Conservation (phyloP, 176 grass and related monocot genomes). For the Ampelocalamus luodianensis region DNA sequence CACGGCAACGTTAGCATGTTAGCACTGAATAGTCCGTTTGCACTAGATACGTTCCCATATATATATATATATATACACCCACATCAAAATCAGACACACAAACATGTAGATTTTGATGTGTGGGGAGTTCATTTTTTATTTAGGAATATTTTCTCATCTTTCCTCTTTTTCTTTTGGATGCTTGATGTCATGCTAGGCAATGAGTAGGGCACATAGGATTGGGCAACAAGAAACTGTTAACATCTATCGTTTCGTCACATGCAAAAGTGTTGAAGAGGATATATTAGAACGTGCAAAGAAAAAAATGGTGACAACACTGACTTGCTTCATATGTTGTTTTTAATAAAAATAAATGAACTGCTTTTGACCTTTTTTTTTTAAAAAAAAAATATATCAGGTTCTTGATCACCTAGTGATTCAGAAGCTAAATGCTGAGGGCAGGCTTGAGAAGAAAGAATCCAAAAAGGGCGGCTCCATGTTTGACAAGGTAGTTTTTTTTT, state of each 20-base stretch:
- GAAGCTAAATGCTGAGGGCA: slow-evolving; percentile 98
- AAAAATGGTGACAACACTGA: slow-evolving; percentile 67
- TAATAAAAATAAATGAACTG: slow-evolving; percentile 3
- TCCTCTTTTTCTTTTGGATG: slow-evolving; percentile 4
- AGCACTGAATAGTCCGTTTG: no score
- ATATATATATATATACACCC: no score
- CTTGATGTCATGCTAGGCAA: slow-evolving; percentile 61
- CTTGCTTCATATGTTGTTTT: slow-evolving; percentile 24
- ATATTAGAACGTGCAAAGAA: slow-evolving; percentile 98
- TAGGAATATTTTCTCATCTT: slow-evolving; percentile 32
- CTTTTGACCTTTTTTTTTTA: background rate
- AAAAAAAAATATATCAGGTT: slow-evolving; percentile 90
- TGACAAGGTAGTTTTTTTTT: slow-evolving; percentile 72
- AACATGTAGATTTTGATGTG: no score
- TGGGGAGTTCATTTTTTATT: background rate
- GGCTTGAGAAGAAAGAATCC: slow-evolving; percentile 99
- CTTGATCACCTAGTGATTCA: slow-evolving; percentile 99
- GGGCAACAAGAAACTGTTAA: slow-evolving; percentile 99
- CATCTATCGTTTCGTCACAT: slow-evolving; percentile 96
- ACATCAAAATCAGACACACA: no score
- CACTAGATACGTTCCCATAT: no score
- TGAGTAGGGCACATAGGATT: slow-evolving; percentile 99
- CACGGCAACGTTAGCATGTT: no score
- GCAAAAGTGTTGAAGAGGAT: slow-evolving; percentile 99
- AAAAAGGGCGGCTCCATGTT: slow-evolving; percentile 96